These are phyloP conservation scores for Saccharomycopsis microspora DNA, from an alignment of 805 yeast species.

Conservation along the genomic window DNA sequence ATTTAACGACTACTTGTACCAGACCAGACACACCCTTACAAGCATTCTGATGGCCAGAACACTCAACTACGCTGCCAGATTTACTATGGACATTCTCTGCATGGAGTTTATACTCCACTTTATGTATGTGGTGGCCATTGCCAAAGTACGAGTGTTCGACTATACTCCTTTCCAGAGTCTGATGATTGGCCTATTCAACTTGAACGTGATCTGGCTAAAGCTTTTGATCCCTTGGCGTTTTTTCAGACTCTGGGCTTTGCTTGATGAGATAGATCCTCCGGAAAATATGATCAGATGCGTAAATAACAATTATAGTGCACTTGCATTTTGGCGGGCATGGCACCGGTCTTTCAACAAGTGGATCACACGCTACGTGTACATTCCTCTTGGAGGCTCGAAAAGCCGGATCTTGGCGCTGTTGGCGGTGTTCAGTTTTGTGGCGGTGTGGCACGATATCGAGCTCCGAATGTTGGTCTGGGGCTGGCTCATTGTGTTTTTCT, in stretches of 20 bases:
- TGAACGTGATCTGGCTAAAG: conserved; percentile 89
- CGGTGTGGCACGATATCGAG: conserved; percentile 97
- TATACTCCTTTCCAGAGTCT: conserved; percentile 88
- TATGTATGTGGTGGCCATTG: conserved; percentile 88
- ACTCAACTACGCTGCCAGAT: conserved; percentile 51
- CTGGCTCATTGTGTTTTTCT: conserved; percentile 79
- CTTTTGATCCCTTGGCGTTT: conserved; percentile 92
- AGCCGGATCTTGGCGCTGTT: conserved; percentile 66
- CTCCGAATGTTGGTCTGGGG: conserved; percentile 87
- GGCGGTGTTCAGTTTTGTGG: conserved; percentile 88
- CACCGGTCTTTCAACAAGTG: conserved; percentile 89
- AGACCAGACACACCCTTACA: conserved; percentile 39
- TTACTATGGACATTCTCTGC: conserved; percentile 60
- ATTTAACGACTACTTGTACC: conserved; percentile 82
- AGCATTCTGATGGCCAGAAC: conserved; percentile 48
- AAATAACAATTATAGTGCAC: conserved; percentile 84
- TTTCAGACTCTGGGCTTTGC: conserved; percentile 82
- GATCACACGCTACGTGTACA: conserved; percentile 78
- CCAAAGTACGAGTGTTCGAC: conserved; percentile 74
- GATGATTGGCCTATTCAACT: conserved; percentile 86
- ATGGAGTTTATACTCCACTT: conserved; percentile 88
- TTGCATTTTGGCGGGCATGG: conserved; percentile 99
- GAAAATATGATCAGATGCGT: conserved; percentile 96
- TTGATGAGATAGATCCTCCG: conserved; percentile 94
- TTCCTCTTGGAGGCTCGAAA: conserved; percentile 80